A percentile compares a stretch with the other conserved stretches of the same genome.
phyloP scores from a whole-genome alignment of 1,284 basidiomycete species.

The Pisolithus thermaeus region DNA sequence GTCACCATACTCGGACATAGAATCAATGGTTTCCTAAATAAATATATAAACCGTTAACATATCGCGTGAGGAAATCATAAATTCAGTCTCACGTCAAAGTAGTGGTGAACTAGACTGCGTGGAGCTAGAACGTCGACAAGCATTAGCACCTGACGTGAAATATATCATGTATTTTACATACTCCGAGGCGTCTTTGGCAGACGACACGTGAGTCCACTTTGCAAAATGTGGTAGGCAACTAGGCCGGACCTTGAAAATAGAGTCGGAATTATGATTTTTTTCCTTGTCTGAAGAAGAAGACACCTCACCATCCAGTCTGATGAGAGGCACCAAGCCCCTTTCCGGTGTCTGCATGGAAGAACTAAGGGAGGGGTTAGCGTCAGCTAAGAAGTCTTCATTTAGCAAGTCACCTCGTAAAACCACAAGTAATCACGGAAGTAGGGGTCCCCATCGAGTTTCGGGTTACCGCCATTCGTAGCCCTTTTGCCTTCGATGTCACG shows the following conservation, averaged over 20 bases:
- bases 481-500: conserved; percentile 82
- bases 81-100: conserved; percentile 73
- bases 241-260: conserved; percentile 68
- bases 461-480: conserved; percentile 88
- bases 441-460: conserved; percentile 87
- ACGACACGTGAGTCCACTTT: conserved; percentile 79
- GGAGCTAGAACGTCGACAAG: conserved; percentile 52
- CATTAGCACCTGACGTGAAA: not conserved
- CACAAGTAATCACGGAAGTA: conserved; percentile 95
- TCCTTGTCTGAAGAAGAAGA: conserved; percentile 4
- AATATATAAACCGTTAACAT: conserved; percentile 7
- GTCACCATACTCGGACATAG: conserved; percentile 65
- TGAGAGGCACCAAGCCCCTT: conserved; percentile 93
- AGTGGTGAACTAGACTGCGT: conserved; percentile 82
- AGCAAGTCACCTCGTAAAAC: conserved; percentile 75
- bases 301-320: conserved; percentile 87
- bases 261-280: not conserved
- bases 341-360: conserved; percentile 93
- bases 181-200: conserved; percentile 85
- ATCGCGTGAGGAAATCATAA: not conserved
- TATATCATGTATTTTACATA: conserved; percentile 40
- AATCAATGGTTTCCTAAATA: conserved; percentile 63
- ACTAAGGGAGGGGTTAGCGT: conserved; percentile 42
- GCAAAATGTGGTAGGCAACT: conserved; percentile 88
- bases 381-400: not conserved